phyloP scores from a whole-genome alignment of 2,329 filamentous ascomycete genomes.

The Alternaria ventricosa region DNA sequence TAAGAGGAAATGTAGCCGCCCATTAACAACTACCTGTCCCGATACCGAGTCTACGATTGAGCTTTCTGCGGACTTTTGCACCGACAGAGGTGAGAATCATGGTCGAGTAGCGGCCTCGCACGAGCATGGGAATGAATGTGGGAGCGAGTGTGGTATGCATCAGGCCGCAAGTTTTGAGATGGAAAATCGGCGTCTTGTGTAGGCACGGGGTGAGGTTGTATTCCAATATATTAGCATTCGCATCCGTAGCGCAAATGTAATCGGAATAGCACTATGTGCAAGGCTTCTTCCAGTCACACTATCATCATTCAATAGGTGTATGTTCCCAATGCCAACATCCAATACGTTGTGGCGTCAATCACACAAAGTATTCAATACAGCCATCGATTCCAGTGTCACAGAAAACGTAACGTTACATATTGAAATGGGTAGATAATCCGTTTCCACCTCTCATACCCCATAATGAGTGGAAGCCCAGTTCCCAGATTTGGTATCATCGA shows the following conservation, averaged over 20 bases:
- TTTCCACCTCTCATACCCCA: neutral
- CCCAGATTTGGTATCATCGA: conserved; percentile 22
- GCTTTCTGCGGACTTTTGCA: conserved; percentile 8
- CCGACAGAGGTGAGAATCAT: neutral
- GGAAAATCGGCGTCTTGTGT: neutral
- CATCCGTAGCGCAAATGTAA: no score
- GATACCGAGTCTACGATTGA: conserved; percentile 21
- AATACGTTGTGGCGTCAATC: neutral
- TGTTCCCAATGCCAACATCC: neutral
- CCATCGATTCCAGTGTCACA: neutral
- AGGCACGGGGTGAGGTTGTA: neutral
- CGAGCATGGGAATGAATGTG: neutral
- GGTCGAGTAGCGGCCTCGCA: neutral
- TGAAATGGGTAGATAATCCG: neutral
- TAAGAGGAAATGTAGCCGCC: neutral
- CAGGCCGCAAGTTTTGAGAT: neutral
- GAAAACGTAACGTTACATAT: neutral
- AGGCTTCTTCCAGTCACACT: neutral
- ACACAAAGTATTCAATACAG: neutral
- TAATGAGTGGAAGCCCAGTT: conserved; percentile 20
- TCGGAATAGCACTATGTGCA: no score
- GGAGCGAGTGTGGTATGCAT: neutral
- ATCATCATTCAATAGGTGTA: neutral
- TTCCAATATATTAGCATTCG: no score
- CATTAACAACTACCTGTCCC: neutral